Evolutionary conservation across 2,329 filamentous ascomycete genomes (phyloP).

Genomic region (Dichotomopilus funicola): DNA sequence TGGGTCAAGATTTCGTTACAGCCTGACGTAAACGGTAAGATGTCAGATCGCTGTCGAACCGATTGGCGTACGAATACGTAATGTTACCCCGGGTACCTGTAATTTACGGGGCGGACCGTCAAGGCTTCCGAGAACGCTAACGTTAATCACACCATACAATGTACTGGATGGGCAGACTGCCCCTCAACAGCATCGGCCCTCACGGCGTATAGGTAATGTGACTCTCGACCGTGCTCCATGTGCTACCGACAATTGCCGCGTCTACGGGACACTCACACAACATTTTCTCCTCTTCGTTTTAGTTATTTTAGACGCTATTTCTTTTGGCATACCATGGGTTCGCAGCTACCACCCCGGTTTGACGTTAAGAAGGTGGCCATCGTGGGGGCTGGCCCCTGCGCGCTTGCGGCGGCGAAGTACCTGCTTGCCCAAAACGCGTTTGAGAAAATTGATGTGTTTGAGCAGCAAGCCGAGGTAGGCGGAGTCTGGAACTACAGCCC

Average conservation of each 20-base stretch:
- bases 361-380: constrained; percentile 61
- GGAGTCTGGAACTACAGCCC: constrained; percentile 81
- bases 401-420: constrained; percentile 75
- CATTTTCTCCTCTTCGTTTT: too few relatives aligned
- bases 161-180: too few relatives aligned
- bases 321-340: constrained; percentile 21
- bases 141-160: too few relatives aligned
- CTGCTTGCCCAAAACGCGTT: constrained; percentile 63
- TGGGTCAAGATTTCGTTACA: background rate
- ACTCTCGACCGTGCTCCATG: too few relatives aligned
- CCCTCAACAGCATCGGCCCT: too few relatives aligned
- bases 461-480: constrained; percentile 70
- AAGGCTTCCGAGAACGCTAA: too few relatives aligned
- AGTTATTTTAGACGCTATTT: background rate
- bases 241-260: too few relatives aligned
- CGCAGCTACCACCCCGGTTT: constrained; percentile 30
- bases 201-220: too few relatives aligned
- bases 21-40: background rate
- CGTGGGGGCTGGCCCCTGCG: constrained; percentile 76
- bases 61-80: background rate
- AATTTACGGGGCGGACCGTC: too few relatives aligned
- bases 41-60: background rate
- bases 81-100: too few relatives aligned
- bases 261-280: too few relatives aligned
- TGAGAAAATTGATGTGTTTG: constrained; percentile 66